These are phyloP conservation scores for Termitomyces sp. DNA, from an alignment of 768 basidiomycete genomes.

Conservation along the genomic window DNA sequence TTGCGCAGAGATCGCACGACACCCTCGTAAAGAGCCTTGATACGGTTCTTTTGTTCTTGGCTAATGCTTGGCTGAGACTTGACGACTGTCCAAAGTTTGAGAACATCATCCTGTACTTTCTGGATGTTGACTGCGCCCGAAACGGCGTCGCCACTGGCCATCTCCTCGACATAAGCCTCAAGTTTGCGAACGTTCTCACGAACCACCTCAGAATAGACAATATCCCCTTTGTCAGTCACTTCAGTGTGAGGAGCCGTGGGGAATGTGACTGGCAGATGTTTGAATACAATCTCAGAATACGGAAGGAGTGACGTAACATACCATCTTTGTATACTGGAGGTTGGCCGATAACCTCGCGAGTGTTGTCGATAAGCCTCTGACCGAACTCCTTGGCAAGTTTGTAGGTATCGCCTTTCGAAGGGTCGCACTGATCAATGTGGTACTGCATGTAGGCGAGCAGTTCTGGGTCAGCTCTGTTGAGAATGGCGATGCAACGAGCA, in stretches of 20 bases:
- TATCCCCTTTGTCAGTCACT: slow-evolving; percentile 90
- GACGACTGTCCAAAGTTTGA: slow-evolving; percentile 96
- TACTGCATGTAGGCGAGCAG: slow-evolving; percentile 95
- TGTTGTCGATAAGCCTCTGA: slow-evolving; percentile 92
- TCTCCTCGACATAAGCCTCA: slow-evolving; percentile 96
- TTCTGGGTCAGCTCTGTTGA: slow-evolving; percentile 94
- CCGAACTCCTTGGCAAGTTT: slow-evolving; percentile 96
- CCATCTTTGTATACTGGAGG: slow-evolving; percentile 96
- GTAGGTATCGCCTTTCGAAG: slow-evolving; percentile 85
- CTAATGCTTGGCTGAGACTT: slow-evolving; percentile 97
- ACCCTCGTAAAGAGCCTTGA: slow-evolving; percentile 93
- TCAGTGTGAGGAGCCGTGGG: slow-evolving; percentile 96
- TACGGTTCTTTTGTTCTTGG: slow-evolving; percentile 92
- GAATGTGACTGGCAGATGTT: slow-evolving; percentile 73
- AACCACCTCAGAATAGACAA: slow-evolving; percentile 91
- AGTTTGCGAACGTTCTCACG: slow-evolving; percentile 96
- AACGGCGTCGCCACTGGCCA: slow-evolving; percentile 92
- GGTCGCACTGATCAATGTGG: slow-evolving; percentile 79
- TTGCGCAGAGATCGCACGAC: slow-evolving; percentile 92
- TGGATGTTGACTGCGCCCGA: slow-evolving; percentile 85
- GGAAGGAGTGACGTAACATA: slow-evolving; percentile 31
- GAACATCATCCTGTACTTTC: slow-evolving; percentile 95
- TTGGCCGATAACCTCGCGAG: slow-evolving; percentile 72
- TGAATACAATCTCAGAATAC: neutral
- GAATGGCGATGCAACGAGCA: slow-evolving; percentile 93